Conservation (phyloP, 1,284 basidiomycete species). For the Trichosporon coremiiforme region DNA sequence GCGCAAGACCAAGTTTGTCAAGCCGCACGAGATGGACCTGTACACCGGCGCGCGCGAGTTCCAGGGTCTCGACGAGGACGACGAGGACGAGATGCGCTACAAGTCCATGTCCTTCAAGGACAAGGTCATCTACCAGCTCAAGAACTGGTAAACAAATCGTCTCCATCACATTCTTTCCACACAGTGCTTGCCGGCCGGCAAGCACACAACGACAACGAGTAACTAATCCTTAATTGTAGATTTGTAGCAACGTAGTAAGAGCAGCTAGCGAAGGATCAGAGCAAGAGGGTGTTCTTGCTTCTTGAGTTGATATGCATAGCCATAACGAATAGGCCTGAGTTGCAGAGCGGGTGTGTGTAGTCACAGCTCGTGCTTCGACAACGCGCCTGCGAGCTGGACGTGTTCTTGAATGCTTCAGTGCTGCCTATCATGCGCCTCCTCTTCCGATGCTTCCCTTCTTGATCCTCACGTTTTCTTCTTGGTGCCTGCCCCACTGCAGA, state of each 20-base stretch:
- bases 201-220: background rate
- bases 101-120: constrained; percentile 42
- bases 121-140: constrained; percentile 47
- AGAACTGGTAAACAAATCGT: constrained; percentile 45
- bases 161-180: background rate
- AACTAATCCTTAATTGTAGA: constrained; percentile 3
- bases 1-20: constrained; percentile 62
- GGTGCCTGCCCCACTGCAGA: no score
- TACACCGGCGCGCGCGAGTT: constrained; percentile 66
- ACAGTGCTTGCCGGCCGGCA: background rate
- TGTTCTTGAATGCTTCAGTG: no score
- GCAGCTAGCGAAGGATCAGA: background rate
- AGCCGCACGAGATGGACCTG: constrained; percentile 65
- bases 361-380: no score
- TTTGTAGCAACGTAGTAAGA: constrained; percentile 7
- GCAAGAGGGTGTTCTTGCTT: background rate
- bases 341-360: no score
- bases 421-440: no score
- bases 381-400: no score
- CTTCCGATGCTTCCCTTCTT: no score
- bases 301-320: background rate
- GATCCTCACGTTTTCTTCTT: no score
- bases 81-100: constrained; percentile 39
- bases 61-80: constrained; percentile 64
- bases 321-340: background rate